A percentile compares a stretch with the other conserved stretches of the same genome.
Evolutionary conservation across 2,329 filamentous ascomycete species (phyloP).

Genomic region (Diaporthe capsici): DNA sequence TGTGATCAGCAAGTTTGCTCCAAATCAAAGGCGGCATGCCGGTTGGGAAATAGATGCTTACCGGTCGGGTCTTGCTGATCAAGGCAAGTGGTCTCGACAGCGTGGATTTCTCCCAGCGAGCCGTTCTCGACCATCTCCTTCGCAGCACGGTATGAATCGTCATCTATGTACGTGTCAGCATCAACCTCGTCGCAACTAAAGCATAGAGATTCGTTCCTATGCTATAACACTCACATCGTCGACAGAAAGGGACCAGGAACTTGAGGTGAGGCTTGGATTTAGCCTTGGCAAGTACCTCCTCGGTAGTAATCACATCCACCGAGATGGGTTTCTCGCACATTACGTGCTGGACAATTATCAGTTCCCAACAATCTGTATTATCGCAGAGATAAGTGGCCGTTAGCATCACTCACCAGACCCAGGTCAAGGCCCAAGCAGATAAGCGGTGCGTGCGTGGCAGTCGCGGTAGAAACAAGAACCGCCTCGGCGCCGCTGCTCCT

Average conservation of each 20-base stretch:
- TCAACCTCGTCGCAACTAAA: neutral
- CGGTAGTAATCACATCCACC: slow-evolving; percentile 44
- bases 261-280: slow-evolving; percentile 44
- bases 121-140: slow-evolving; percentile 42
- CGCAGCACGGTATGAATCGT: slow-evolving; percentile 1
- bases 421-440: slow-evolving; percentile 46
- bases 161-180: neutral
- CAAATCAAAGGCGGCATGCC: too few relatives aligned
- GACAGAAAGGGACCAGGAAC: slow-evolving; percentile 43
- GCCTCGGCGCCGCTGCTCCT: slow-evolving; percentile 48
- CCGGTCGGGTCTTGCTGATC: slow-evolving; percentile 44
- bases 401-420: slow-evolving; percentile 34
- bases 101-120: slow-evolving; percentile 44
- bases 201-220: neutral
- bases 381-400: neutral
- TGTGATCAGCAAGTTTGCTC: neutral
- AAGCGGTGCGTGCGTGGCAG: slow-evolving; percentile 49
- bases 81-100: slow-evolving; percentile 45
- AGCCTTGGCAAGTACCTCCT: slow-evolving; percentile 43
- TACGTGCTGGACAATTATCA: slow-evolving; percentile 41
- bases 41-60: slow-evolving; percentile 23
- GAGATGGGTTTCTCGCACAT: slow-evolving; percentile 47
- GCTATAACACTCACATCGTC: slow-evolving; percentile 40
- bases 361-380: neutral
- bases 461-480: slow-evolving; percentile 50